A percentile compares a stretch with the other conserved stretches of the same genome.
Conservation (phyloP, 2,329 filamentous ascomycete genomes). For the Penicillium crustosum region DNA sequence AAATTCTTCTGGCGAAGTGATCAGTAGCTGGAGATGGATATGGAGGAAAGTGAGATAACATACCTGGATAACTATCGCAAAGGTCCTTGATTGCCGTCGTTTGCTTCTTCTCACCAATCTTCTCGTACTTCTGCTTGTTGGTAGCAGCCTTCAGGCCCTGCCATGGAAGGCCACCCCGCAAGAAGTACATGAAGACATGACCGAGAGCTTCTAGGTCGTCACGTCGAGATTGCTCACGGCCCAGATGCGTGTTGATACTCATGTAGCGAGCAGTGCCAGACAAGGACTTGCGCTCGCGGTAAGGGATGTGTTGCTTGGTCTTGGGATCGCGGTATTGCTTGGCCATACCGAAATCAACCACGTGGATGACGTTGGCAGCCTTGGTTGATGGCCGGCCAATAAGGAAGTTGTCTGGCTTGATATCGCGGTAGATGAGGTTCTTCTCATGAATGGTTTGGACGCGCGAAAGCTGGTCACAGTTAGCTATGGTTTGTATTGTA, state of each 20-base stretch:
- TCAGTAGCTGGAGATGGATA: constrained; percentile 9
- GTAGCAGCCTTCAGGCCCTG: constrained; percentile 68
- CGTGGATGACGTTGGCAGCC: constrained; percentile 95
- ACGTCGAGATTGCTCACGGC: constrained; percentile 90
- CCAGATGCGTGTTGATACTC: constrained; percentile 99
- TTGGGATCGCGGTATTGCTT: constrained; percentile 99
- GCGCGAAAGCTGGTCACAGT: constrained; percentile 66
- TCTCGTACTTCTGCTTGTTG: constrained; percentile 98
- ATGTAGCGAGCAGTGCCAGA: constrained; percentile 97
- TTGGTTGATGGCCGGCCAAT: constrained; percentile 91
- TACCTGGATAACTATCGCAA: constrained; percentile 86
- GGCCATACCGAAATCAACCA: constrained; percentile 99
- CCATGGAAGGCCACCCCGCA: constrained; percentile 66
- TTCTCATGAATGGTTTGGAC: constrained; percentile 97
- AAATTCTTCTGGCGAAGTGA: constrained; percentile 71
- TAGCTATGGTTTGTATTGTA: neutral
- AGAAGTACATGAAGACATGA: constrained; percentile 70
- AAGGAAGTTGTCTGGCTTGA: constrained; percentile 99
- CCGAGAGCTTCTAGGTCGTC: constrained; percentile 88
- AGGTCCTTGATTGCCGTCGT: constrained; percentile 95
- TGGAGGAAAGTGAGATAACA: constrained; percentile 21
- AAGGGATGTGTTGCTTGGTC: constrained; percentile 98
- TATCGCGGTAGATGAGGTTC: constrained; percentile 98
- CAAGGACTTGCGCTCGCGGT: constrained; percentile 92
- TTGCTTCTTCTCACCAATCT: constrained; percentile 99